Evolutionary conservation across 2,329 filamentous ascomycete species (phyloP).

Genomic region (Talaromyces amestolkiae): DNA sequence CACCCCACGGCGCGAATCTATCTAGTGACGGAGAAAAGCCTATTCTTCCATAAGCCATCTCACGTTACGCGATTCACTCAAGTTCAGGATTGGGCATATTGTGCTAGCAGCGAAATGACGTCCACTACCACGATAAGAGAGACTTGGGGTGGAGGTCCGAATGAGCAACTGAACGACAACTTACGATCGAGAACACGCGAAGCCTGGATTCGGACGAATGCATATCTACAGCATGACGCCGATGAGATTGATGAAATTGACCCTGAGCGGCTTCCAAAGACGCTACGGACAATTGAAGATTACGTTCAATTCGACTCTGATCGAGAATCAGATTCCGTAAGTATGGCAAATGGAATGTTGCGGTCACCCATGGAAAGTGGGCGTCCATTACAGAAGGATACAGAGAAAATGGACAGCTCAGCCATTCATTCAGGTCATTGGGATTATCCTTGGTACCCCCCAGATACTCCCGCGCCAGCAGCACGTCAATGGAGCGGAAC

Average conservation of each 20-base stretch:
- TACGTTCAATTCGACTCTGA: no score
- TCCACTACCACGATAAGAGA: background rate
- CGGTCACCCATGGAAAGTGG: background rate
- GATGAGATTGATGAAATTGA: no score
- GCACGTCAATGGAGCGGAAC: background rate
- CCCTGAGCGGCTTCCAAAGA: no score
- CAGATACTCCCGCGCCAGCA: background rate
- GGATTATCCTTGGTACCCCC: background rate
- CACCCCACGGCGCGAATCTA: background rate
- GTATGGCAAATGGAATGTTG: background rate
- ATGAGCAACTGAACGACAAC: background rate
- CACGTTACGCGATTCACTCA: background rate
- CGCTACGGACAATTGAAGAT: no score
- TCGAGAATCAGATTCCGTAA: no score
- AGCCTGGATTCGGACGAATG: no score
- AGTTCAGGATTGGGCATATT: background rate
- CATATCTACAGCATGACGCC: no score
- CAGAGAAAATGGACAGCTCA: background rate
- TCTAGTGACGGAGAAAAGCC: background rate
- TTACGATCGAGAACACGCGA: no score
- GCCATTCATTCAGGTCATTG: background rate
- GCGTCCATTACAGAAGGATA: background rate
- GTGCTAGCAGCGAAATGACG: background rate
- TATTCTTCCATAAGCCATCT: background rate
- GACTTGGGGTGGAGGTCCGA: background rate